Evolutionary conservation across 495 filamentous ascomycete species (phyloP).

Genomic region (Xylaria castorea): DNA sequence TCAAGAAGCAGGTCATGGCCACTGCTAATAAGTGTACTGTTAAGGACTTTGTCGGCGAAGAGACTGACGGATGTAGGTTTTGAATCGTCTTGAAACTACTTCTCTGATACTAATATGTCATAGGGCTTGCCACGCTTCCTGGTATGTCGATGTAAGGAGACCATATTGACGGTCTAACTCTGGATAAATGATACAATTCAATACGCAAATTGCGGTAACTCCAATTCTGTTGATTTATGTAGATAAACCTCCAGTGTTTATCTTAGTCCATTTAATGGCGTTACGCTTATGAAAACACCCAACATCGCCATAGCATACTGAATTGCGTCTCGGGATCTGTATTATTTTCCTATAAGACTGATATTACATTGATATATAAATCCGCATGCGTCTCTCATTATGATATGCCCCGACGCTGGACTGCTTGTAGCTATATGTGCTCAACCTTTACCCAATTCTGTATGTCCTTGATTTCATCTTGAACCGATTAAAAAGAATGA

Average conservation of each 20-base stretch:
- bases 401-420: background rate
- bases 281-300: background rate
- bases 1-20: conserved; percentile 53
- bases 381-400: background rate
- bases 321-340: background rate
- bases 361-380: background rate
- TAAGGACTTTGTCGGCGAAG: conserved; percentile 50
- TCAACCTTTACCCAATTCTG: background rate
- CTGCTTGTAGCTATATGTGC: background rate
- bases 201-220: background rate
- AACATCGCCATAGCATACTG: background rate
- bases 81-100: background rate
- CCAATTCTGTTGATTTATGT: conserved; percentile 2
- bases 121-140: conserved; percentile 18
- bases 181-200: conserved; percentile 5
- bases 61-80: conserved; percentile 57
- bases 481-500: background rate
- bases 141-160: conserved; percentile 19
- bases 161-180: background rate
- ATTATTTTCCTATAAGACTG: background rate
- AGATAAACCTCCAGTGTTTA: conserved; percentile 24
- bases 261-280: background rate
- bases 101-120: conserved; percentile 3
- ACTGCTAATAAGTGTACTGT: conserved; percentile 54
- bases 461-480: background rate